Conservation (phyloP, 2,329 filamentous ascomycete genomes). For the Exophiala lecanii-corni region DNA sequence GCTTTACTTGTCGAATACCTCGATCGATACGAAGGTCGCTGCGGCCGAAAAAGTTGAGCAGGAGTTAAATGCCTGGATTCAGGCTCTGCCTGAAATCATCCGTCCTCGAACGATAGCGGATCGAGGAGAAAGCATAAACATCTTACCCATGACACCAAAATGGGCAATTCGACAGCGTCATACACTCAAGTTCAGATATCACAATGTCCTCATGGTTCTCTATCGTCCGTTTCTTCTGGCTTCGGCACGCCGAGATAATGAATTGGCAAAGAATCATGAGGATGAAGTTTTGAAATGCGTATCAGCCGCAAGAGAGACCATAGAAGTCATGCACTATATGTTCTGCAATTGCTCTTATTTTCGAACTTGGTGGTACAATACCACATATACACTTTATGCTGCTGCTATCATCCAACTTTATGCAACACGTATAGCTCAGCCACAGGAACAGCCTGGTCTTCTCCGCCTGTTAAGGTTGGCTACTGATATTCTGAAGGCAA, state of each 20-base stretch:
- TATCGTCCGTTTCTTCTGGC: slow-evolving; percentile 38
- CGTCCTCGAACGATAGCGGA: slow-evolving; percentile 30
- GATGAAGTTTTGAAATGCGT: slow-evolving; percentile 35
- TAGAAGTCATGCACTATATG: slow-evolving; percentile 39
- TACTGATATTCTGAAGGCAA: slow-evolving; percentile 38
- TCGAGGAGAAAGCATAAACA: slow-evolving; percentile 16
- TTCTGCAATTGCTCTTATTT: slow-evolving; percentile 38
- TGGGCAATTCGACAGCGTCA: slow-evolving; percentile 38
- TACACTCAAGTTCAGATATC: slow-evolving; percentile 38
- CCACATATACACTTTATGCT: slow-evolving; percentile 39
- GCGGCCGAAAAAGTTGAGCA: slow-evolving; percentile 34
- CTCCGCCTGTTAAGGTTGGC: slow-evolving; percentile 33
- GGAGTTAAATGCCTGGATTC: slow-evolving; percentile 36
- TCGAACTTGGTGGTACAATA: slow-evolving; percentile 43
- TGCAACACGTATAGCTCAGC: slow-evolving; percentile 31
- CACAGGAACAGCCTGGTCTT: slow-evolving; percentile 28
- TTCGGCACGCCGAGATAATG: slow-evolving; percentile 30
- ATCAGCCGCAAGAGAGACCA: slow-evolving; percentile 37
- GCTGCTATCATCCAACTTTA: slow-evolving; percentile 37
- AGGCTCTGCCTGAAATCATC: slow-evolving; percentile 33
- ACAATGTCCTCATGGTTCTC: slow-evolving; percentile 39
- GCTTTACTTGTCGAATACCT: slow-evolving; percentile 35
- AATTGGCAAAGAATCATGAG: slow-evolving; percentile 29
- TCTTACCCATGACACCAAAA: slow-evolving; percentile 33
- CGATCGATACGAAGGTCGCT: slow-evolving; percentile 33